Base-by-base conservation (phyloP, 192 early-diverging fungal genomes). In the Pilaira anomala region DNA sequence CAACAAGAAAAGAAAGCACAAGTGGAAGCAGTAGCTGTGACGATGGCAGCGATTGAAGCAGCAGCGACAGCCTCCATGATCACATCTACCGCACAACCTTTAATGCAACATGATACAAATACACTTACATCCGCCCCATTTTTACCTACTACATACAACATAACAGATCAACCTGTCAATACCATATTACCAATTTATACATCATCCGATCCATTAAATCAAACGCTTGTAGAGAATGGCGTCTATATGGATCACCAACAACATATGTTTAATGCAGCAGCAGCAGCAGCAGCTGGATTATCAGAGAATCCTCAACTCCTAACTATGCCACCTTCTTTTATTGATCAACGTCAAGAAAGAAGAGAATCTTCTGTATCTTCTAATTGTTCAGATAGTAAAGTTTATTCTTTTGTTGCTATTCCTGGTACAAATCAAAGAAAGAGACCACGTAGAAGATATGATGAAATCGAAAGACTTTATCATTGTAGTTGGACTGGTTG, bases 381-480 rank as follows among this genome's bases (percentile, higher is more conserved):
- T 39, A 62, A 41, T 45, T 54, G 29, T 7, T 51, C 50, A 36
- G 49, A 58, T 40, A 50, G 60, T 44, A 68, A 68, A 40, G 50
- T 62, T 2, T 68, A 68, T 53, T 68, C 66, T 9, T 83, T 83
- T 63, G 76, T 83, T 7, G 72, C 81, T 1, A 51, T 83, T 30
- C 76, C 81, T 13, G 81, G 82, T 14, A 75, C 76, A 18, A 81
- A 75, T 45, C 71, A 73, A 24, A 83, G 81, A 63, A 85, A 85
- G 56, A 49, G 83, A 30, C 83, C 81, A 5, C 74, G 83, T 36
- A 66, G 83, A 50, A 59, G 79, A 42, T 85, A 80, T 28, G 81
- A 85, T 62, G 83, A 85, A 58, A 80, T 85, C 50, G 83, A 85
- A 53, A 81, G 83, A 19, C 68, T 81, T 18, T 85, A 85, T 57